Percentiles rank a stretch among this genome's conserved stretches.
Conservation (phyloP, 163 green algal species). For the Volvox carteri region DNA sequence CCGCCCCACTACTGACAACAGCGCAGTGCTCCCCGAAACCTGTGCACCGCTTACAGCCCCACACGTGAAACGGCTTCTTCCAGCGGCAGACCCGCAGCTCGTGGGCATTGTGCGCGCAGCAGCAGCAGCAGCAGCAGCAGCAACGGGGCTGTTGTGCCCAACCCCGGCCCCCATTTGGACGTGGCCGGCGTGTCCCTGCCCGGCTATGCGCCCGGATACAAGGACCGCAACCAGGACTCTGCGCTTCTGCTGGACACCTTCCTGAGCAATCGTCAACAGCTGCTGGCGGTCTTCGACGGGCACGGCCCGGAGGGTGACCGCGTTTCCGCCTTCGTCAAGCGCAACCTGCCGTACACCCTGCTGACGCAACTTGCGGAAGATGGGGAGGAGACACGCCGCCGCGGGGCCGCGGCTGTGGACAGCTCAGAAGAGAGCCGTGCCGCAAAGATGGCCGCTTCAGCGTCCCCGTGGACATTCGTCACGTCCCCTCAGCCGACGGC, state of each 20-base stretch:
- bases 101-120: too few species aligned
- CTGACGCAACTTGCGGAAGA: constrained; percentile 18
- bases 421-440: background rate
- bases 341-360: constrained; percentile 50
- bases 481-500: background rate
- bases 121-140: too few species aligned
- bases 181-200: constrained; percentile 27
- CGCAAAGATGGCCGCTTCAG: background rate
- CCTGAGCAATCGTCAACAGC: constrained; percentile 43
- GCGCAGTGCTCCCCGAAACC: too few species aligned
- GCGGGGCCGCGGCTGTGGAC: background rate
- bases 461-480: background rate
- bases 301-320: constrained; percentile 56
- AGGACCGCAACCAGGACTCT: constrained; percentile 59
- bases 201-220: constrained; percentile 58
- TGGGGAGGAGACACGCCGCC: background rate
- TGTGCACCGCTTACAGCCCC: too few species aligned
- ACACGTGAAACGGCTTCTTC: too few species aligned
- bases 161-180: background rate
- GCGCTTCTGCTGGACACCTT: constrained; percentile 51
- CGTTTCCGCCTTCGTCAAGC: constrained; percentile 38
- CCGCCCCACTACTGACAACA: too few species aligned
- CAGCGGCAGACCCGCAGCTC: too few species aligned
- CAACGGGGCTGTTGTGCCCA: background rate
- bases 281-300: constrained; percentile 54